phyloP scores from a whole-genome alignment of 2,329 filamentous ascomycete species.

The Fusarium virguliforme region DNA sequence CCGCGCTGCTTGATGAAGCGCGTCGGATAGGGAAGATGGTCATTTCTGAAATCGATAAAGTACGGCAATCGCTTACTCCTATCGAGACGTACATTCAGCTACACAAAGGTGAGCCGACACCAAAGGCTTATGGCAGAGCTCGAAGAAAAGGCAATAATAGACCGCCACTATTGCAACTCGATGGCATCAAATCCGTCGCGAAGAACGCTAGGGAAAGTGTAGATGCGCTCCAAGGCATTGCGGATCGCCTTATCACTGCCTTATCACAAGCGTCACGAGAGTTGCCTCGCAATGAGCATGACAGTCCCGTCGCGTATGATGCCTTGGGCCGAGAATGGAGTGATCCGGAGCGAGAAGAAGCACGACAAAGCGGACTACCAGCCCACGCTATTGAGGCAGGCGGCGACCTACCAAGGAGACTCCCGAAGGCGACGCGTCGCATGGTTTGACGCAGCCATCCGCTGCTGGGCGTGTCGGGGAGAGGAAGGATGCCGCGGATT shows the following conservation, averaged over 20 bases:
- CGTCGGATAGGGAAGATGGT: neutral
- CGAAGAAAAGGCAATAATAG: neutral
- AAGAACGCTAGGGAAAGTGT: neutral
- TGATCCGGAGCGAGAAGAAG: neutral
- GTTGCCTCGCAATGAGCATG: neutral
- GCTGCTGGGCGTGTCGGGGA: too few species aligned
- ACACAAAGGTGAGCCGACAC: neutral
- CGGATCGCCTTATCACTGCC: slow-evolving; percentile 4
- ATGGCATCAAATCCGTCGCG: neutral
- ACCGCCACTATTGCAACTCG: neutral
- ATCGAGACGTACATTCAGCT: neutral
- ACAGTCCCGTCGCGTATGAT: slow-evolving; percentile 1
- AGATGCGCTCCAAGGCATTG: neutral
- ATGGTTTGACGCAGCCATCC: too few species aligned
- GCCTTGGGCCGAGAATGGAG: neutral
- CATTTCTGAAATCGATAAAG: neutral
- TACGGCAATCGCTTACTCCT: neutral
- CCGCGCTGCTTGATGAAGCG: neutral
- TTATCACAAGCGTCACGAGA: neutral
- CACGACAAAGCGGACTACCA: neutral
- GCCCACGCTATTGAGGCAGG: neutral
- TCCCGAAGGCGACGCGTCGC: too few species aligned
- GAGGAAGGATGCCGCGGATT: too few species aligned
- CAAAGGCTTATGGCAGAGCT: neutral
- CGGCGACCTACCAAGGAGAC: too few species aligned